Conservation (phyloP, 225 moss, liverwort and hornwort genomes). For the Pseudisothecium myosuroides region DNA sequence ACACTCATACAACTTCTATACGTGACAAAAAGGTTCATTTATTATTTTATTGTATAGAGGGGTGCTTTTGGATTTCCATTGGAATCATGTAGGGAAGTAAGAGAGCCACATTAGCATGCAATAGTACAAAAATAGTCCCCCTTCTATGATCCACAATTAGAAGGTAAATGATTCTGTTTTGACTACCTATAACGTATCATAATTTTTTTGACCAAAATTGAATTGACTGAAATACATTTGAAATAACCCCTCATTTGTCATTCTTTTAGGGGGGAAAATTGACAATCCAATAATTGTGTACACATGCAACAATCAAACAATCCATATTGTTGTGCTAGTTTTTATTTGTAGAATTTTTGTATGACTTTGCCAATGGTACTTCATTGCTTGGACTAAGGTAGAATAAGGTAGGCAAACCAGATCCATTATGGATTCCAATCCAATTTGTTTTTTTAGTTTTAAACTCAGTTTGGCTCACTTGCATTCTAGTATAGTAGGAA, state of each 20-base stretch:
- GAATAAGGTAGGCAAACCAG: neutral
- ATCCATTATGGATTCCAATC: neutral
- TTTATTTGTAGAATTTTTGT: neutral
- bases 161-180: neutral
- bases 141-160: accelerated
- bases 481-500: neutral
- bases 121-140: neutral
- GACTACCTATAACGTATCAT: too few relatives aligned
- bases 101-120: neutral
- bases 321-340: too few relatives aligned
- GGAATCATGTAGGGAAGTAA: neutral
- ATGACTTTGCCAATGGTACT: neutral
- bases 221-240: accelerated
- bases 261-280: accelerated
- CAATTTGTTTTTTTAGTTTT: neutral
- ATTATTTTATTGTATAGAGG: neutral
- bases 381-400: neutral
- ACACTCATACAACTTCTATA: neutral
- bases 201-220: neutral
- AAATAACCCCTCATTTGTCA: neutral
- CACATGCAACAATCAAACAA: too few relatives aligned
- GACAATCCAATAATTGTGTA: neutral
- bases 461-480: neutral
- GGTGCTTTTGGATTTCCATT: neutral
- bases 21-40: neutral